Percentiles rank a stretch among this genome's conserved stretches.
These are phyloP conservation scores for Nitzschia sp. DNA, from an alignment of 108 stramenopile species.

Conservation along the genomic window DNA sequence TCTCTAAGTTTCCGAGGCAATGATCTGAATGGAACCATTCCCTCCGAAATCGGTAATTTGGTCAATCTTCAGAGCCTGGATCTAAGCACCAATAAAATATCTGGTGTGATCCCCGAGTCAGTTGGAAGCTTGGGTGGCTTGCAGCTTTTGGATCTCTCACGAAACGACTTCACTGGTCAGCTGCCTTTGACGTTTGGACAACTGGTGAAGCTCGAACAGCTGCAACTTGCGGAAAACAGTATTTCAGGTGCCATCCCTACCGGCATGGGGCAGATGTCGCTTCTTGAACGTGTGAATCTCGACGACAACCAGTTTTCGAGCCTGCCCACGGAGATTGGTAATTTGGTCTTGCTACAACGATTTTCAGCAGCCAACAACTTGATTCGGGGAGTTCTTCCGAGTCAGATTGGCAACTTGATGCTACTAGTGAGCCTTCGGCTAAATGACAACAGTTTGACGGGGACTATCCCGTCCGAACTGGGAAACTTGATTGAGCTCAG, in stretches of 20 bases:
- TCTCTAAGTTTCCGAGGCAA: conserved; percentile 31
- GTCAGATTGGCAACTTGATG: conserved; percentile 4
- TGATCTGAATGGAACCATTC: conserved; percentile 45
- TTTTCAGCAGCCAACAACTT: conserved; percentile 49
- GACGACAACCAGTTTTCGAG: conserved; percentile 22
- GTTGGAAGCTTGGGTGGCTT: neutral
- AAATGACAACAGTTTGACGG: conserved; percentile 5
- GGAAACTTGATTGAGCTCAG: conserved; percentile 26
- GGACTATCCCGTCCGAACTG: conserved; percentile 40
- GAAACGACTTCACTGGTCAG: conserved; percentile 16
- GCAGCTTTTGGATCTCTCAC: neutral
- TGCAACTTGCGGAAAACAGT: conserved; percentile 43
- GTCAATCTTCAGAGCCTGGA: conserved; percentile 28
- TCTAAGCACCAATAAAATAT: conserved; percentile 11
- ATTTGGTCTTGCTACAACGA: conserved; percentile 25
- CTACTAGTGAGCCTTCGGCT: neutral
- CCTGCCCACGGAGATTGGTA: conserved; percentile 41
- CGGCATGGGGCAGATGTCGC: conserved; percentile 36
- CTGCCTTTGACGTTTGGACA: conserved; percentile 37
- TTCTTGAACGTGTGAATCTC: conserved; percentile 41
- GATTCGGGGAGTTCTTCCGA: conserved; percentile 24
- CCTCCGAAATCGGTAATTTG: conserved; percentile 38
- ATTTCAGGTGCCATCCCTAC: conserved; percentile 46
- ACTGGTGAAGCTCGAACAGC: conserved; percentile 12
- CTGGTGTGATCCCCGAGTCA: conserved; percentile 3